Evolutionary conservation across 2,329 filamentous ascomycete genomes (phyloP).

Genomic region (Neofusicoccum cordaticola): DNA sequence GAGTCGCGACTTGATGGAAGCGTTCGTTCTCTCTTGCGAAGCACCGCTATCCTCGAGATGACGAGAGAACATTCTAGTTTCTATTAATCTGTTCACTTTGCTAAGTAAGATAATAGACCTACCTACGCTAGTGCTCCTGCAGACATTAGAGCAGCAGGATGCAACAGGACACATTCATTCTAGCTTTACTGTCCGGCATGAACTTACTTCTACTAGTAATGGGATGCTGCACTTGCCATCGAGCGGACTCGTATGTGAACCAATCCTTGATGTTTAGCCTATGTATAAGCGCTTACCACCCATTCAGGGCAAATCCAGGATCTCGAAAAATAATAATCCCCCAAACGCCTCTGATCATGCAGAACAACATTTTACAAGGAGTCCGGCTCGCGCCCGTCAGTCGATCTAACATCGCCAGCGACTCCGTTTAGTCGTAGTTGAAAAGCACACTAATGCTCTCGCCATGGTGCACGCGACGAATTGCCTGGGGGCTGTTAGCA

Average conservation of each 20-base stretch:
- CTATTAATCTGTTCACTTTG: background rate
- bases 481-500: conserved; percentile 55
- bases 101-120: background rate
- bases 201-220: background rate
- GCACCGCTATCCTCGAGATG: background rate
- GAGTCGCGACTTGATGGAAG: background rate
- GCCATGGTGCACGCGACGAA: conserved; percentile 92
- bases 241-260: background rate
- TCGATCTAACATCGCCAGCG: background rate
- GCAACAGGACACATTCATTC: background rate
- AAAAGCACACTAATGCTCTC: conserved; percentile 97
- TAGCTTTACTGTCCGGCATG: background rate
- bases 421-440: conserved; percentile 63
- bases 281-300: background rate
- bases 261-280: conserved; percentile 1
- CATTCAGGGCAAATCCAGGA: background rate
- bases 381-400: background rate
- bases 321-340: background rate
- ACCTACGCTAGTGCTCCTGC: background rate
- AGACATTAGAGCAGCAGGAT: background rate
- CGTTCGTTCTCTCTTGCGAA: background rate
- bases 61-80: background rate
- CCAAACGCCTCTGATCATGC: conserved; percentile 17
- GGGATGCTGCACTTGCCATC: background rate
- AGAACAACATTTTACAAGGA: conserved; percentile 15